Percentiles rank a stretch among this genome's conserved stretches.
These are phyloP conservation scores for Podaxis pistillaris DNA, from an alignment of 768 basidiomycete species.

Conservation along the genomic window DNA sequence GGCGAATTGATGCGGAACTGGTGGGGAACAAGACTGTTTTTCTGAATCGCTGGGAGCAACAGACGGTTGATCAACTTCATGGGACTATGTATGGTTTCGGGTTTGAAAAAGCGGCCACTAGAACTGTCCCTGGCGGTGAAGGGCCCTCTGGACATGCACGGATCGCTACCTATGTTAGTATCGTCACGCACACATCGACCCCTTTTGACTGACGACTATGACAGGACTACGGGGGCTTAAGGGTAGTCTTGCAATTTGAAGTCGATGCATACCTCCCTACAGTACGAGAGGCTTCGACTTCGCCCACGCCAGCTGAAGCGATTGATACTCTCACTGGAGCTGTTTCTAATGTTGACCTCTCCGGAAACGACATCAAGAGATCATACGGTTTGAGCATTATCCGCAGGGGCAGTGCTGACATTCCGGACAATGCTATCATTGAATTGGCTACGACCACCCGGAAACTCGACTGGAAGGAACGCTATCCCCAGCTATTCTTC, in stretches of 20 bases:
- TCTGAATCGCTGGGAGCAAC: conserved; percentile 56
- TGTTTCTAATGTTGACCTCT: conserved; percentile 29
- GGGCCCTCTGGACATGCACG: conserved; percentile 56
- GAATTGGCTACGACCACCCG: conserved; percentile 46
- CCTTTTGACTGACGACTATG: background rate
- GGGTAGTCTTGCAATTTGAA: conserved; percentile 27
- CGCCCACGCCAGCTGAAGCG: conserved; percentile 23
- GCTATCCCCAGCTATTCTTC: conserved; percentile 65
- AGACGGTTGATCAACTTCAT: conserved; percentile 29
- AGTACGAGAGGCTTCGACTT: background rate
- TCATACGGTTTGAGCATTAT: conserved; percentile 22
- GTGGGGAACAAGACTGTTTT: conserved; percentile 57
- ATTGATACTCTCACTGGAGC: conserved; percentile 35
- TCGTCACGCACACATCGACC: background rate
- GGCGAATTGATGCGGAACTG: conserved; percentile 72
- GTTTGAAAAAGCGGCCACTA: conserved; percentile 58
- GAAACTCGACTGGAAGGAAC: conserved; percentile 54
- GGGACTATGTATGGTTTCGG: conserved; percentile 53
- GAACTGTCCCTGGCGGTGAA: conserved; percentile 43
- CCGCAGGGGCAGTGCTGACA: conserved; percentile 32
- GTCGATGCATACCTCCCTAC: conserved; percentile 26
- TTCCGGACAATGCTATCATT: conserved; percentile 37
- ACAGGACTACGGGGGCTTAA: conserved; percentile 51
- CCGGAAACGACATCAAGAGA: conserved; percentile 10
- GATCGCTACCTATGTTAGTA: conserved; percentile 59